A percentile compares a stretch with the other conserved stretches of the same genome.
These are phyloP conservation scores for Panicum hallii DNA, from an alignment of 202 grass and related monocot species.

Conservation along the genomic window DNA sequence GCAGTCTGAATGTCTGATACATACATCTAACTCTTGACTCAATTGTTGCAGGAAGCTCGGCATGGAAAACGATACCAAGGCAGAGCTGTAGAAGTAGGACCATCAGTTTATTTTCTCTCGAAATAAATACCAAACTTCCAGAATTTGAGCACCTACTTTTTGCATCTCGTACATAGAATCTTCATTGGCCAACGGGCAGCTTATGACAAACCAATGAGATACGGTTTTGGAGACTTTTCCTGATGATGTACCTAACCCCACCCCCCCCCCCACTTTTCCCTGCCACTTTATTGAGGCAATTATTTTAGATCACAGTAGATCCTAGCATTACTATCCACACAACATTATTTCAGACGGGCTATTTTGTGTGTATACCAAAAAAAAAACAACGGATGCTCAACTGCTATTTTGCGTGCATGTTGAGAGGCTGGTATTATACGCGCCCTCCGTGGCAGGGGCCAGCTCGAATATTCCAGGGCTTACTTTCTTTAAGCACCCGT, in stretches of 20 bases:
- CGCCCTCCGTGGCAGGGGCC: not conserved
- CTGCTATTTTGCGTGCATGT: not conserved
- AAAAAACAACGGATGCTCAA: not conserved
- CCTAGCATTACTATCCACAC: not conserved
- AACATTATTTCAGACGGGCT: not conserved
- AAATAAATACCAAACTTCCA: slow-evolving; percentile 1
- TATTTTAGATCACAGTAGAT: not conserved
- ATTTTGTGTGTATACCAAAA: not conserved
- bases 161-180: not conserved
- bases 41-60: slow-evolving; percentile 16
- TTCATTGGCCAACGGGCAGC: not conserved
- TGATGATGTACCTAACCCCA: not conserved
- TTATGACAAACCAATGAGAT: not conserved
- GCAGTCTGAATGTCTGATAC: not conserved
- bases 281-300: too few relatives aligned
- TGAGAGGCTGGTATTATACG: not conserved
- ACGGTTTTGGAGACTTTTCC: not conserved
- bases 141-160: too few relatives aligned
- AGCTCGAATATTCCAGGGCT: not conserved
- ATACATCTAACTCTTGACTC: slow-evolving; percentile 12
- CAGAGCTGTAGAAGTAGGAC: slow-evolving; percentile 1
- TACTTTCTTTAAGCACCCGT: not conserved
- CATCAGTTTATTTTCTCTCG: not conserved
- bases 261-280: too few relatives aligned
- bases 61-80: not conserved